These are phyloP conservation scores for Aspergillus bombycis DNA, from an alignment of 2,329 filamentous ascomycete genomes.

Conservation along the genomic window DNA sequence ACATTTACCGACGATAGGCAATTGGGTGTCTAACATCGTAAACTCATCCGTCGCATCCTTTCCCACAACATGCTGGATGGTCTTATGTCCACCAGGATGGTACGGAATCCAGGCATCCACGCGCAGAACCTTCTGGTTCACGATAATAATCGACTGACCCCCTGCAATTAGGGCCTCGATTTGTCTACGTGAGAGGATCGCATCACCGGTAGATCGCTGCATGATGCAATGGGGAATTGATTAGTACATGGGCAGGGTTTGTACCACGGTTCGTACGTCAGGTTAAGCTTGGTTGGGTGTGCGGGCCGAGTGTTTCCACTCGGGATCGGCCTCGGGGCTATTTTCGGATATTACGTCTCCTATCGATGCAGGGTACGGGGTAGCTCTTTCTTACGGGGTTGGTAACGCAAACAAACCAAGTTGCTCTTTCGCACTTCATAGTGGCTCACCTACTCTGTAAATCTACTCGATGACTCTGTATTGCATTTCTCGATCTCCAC, in stretches of 20 bases:
- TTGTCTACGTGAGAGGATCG: conserved; percentile 36
- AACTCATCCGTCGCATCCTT: conserved; percentile 93
- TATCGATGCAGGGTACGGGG: no score
- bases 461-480: no score
- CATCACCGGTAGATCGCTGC: background rate
- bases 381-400: no score
- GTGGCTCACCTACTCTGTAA: no score
- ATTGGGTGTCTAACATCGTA: conserved; percentile 65
- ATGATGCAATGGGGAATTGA: background rate
- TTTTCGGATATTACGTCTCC: background rate
- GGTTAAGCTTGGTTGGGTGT: background rate
- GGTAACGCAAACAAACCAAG: no score
- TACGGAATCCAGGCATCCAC: conserved; percentile 84
- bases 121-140: conserved; percentile 79
- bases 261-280: background rate
- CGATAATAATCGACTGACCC: conserved; percentile 75
- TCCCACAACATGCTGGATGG: conserved; percentile 88
- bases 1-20: no score
- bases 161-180: conserved; percentile 81
- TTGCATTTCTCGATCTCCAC: no score
- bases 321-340: background rate
- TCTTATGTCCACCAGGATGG: conserved; percentile 86
- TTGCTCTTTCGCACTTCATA: no score
- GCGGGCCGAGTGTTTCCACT: background rate
- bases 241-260: background rate